phyloP scores from a whole-genome alignment of 345 rosid species.

The Syzygium aromaticum region DNA sequence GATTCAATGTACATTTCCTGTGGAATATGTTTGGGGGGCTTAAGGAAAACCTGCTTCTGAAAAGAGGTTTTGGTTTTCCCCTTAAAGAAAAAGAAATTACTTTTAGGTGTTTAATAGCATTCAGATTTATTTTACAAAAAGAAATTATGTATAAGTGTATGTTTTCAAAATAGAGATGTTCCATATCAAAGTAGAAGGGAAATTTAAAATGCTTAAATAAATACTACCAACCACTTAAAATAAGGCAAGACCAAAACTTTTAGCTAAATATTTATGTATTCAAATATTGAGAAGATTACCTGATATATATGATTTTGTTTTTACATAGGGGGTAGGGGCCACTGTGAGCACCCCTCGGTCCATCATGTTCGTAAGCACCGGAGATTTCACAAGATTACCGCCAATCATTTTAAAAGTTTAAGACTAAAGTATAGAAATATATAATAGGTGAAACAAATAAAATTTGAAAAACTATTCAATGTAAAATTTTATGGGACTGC shows the following conservation, averaged over 20 bases:
- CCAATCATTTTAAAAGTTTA: neutral
- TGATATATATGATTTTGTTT: neutral
- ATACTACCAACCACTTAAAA: neutral
- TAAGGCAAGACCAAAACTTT: neutral
- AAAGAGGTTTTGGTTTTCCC: neutral
- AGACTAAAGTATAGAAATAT: neutral
- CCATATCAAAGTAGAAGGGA: neutral
- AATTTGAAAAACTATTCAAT: neutral
- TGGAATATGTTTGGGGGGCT: too few relatives aligned
- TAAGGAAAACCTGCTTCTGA: neutral
- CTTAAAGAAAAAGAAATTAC: neutral
- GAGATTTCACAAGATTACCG: neutral
- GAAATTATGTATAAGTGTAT: neutral
- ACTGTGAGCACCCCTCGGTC: neutral
- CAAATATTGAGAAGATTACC: neutral
- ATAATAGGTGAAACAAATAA: neutral
- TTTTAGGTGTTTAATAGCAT: neutral
- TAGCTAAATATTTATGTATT: neutral
- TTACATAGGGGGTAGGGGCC: neutral
- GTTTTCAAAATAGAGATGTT: neutral
- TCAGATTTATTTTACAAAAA: neutral
- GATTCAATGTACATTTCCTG: neutral
- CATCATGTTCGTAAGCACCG: neutral
- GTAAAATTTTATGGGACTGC: neutral
- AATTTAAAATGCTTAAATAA: neutral